A percentile compares a stretch with the other conserved stretches of the same genome.
phyloP scores from a whole-genome alignment of 108 stramenopile species.

The Fistulifera solaris region DNA sequence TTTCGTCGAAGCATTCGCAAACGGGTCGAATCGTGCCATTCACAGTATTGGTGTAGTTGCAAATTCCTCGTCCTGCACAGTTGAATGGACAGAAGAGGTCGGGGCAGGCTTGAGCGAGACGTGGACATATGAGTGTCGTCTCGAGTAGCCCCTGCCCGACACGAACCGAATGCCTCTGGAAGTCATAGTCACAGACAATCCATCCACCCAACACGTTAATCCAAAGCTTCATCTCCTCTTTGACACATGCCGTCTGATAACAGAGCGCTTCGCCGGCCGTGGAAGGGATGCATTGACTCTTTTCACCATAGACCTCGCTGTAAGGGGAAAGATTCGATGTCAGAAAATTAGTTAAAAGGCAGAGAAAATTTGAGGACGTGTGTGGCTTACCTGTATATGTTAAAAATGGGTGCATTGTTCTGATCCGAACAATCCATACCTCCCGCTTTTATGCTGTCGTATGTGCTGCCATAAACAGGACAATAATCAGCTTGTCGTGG shows the following conservation, averaged over 20 bases:
- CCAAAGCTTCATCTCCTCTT: constrained; percentile 38
- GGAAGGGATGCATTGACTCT: constrained; percentile 64
- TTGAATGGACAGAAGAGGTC: constrained; percentile 78
- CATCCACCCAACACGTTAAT: constrained; percentile 40
- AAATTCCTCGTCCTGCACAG: constrained; percentile 72
- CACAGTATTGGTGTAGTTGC: constrained; percentile 44
- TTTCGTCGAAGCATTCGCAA: constrained; percentile 72
- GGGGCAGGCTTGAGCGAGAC: constrained; percentile 60
- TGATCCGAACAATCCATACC: constrained; percentile 49
- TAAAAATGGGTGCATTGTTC: constrained; percentile 32
- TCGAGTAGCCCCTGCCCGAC: constrained; percentile 22
- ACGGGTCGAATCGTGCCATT: constrained; percentile 41
- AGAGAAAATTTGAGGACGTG: too few relatives aligned
- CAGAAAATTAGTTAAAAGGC: too few relatives aligned
- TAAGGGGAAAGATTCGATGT: too few relatives aligned
- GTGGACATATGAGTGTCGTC: constrained; percentile 38
- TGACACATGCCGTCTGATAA: constrained; percentile 64
- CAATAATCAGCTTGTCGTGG: constrained; percentile 74
- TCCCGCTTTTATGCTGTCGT: constrained; percentile 41
- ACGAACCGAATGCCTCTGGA: constrained; percentile 44
- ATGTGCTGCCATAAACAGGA: constrained; percentile 68
- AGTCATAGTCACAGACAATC: constrained; percentile 55
- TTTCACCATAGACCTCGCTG: constrained; percentile 57
- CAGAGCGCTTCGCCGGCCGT: constrained; percentile 59
- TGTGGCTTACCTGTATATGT: too few relatives aligned